Evolutionary conservation across 805 yeast species (phyloP), one percentile per base, ranked within the genome.

Genomic region (Dipodascopsis tothii): DNA sequence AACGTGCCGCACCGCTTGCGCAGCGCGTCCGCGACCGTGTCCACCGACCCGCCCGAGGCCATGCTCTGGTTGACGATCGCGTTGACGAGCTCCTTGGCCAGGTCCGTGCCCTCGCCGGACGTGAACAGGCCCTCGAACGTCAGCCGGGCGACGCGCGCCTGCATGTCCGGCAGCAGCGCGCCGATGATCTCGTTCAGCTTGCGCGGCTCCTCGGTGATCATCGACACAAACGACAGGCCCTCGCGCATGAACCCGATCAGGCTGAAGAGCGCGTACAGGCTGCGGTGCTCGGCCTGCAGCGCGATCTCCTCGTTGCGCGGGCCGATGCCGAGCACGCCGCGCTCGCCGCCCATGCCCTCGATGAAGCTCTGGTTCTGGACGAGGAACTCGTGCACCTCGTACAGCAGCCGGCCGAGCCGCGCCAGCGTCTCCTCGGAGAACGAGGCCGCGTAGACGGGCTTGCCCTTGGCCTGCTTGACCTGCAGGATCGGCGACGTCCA

Each of bases 1-100:
- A 87, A 92, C 0, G 95, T 79, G 1, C 95, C 94, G 69, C 98
- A 92, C 47, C 90, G 80, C 43, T 85, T 94, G 63, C 92, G 95
- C 40, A 92, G 68, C 1, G 88, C 78, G 28, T 80, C 78, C 1
- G 96, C 94, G 40, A 90, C 84, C 45, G 81, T 71, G 60, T 90
- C 97, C 36, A 92, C 90, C 0, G 95, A 83, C 3, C 85, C 90
- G n/a, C 98, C 97, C 52, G 84, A 78, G 32, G 84, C 72, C 45
- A 92, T 87, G 53, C 84, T 85, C 60, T 82, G 82, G 64, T 88
- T 88, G 50, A 92, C 87, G 30, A 92, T 78, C 1, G 95, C 83
- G 1, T 94, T 81, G 36, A 92, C 73, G 30, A 94, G 77, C 56
- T 90, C 97, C 60, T 85, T 84, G 21, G 90, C 78, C 37, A 86